These are phyloP conservation scores for Macrocybe gigantea DNA, from an alignment of 768 basidiomycete genomes.

Conservation along the genomic window DNA sequence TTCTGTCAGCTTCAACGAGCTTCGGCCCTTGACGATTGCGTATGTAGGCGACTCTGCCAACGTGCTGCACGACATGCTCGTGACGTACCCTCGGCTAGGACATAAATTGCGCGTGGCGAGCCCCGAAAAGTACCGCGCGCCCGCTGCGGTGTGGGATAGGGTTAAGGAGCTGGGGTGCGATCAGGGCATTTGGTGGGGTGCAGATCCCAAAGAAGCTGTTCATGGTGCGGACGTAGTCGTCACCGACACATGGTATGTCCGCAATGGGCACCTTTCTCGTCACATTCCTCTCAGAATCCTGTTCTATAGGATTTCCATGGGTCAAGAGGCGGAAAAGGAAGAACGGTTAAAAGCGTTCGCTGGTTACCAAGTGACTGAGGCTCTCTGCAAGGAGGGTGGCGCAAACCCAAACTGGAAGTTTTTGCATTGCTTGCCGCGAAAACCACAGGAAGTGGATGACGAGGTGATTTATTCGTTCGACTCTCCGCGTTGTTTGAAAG, in stretches of 20 bases:
- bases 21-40: constrained; percentile 82
- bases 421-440: constrained; percentile 93
- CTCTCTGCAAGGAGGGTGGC: constrained; percentile 72
- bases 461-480: constrained; percentile 46
- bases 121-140: constrained; percentile 70
- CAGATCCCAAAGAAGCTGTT: constrained; percentile 82
- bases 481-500: background rate
- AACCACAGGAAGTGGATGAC: constrained; percentile 91
- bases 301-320: constrained; percentile 89
- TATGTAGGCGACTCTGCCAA: constrained; percentile 96
- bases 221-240: constrained; percentile 89
- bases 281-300: background rate
- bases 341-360: constrained; percentile 81
- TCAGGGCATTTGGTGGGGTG: constrained; percentile 65
- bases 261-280: background rate
- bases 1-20: constrained; percentile 40
- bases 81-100: constrained; percentile 87
- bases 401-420: constrained; percentile 90
- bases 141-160: constrained; percentile 71
- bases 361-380: constrained; percentile 93
- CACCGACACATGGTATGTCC: constrained; percentile 88
- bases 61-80: constrained; percentile 96
- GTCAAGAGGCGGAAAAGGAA: constrained; percentile 91
- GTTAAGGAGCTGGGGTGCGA: constrained; percentile 74
- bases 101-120: constrained; percentile 82